A percentile compares a stretch with the other conserved stretches of the same genome.
phyloP scores from a whole-genome alignment of 75 land plant species.

The Isoetes taiwanensis region DNA sequence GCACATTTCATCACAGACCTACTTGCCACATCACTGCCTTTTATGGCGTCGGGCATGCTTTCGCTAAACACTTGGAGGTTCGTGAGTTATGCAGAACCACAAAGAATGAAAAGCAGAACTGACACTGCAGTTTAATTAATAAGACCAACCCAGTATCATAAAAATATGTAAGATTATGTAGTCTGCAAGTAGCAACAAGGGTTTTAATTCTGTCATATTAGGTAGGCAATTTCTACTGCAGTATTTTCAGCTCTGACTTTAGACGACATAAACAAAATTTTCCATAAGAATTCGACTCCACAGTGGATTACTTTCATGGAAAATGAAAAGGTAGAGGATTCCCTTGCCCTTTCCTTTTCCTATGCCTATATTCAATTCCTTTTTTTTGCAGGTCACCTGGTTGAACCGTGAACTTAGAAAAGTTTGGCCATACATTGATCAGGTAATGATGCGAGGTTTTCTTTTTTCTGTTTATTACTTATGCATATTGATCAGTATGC shows the following conservation, averaged over 20 bases:
- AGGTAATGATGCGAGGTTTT: no score
- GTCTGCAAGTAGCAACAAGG: background rate
- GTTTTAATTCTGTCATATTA: slow-evolving; percentile 5
- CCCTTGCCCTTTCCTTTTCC: background rate
- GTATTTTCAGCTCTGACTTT: slow-evolving; percentile 51
- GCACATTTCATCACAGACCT: no score
- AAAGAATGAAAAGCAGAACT: background rate
- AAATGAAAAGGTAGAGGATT: slow-evolving; percentile 50
- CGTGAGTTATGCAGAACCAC: background rate
- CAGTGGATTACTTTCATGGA: slow-evolving; percentile 60
- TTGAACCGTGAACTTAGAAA: slow-evolving; percentile 46
- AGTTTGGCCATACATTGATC: slow-evolving; percentile 78
- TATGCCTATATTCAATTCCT: background rate
- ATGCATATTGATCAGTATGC: no score
- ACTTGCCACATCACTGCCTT: no score
- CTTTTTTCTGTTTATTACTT: no score
- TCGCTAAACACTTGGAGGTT: background rate
- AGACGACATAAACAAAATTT: slow-evolving; percentile 49
- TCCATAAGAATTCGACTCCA: slow-evolving; percentile 44
- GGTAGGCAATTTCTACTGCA: slow-evolving; percentile 40
- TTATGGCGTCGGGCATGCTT: no score
- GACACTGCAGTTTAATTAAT: no score
- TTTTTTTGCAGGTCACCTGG: slow-evolving; percentile 58
- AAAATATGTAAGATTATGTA: background rate
- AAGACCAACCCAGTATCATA: background rate